These are phyloP conservation scores for Arabidopsis suecica DNA, from an alignment of 345 rosid species.

Conservation along the genomic window DNA sequence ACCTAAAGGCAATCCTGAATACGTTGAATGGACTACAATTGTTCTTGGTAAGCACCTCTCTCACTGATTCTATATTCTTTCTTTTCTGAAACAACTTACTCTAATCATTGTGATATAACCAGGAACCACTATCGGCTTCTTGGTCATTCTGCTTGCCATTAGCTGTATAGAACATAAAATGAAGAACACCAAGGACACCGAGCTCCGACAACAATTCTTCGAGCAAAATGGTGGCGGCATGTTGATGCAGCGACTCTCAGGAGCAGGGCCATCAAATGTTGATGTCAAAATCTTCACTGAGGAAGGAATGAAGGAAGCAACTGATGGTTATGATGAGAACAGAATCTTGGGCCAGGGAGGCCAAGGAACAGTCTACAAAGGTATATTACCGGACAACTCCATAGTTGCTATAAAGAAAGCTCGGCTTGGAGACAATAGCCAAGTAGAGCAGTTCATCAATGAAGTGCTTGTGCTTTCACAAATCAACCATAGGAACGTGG, in stretches of 20 bases:
- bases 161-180: not conserved
- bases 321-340: slow-evolving; percentile 35
- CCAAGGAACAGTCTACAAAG: slow-evolving; percentile 50
- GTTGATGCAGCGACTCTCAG: slow-evolving; percentile 18
- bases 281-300: slow-evolving; percentile 39
- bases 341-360: slow-evolving; percentile 45
- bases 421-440: slow-evolving; percentile 41
- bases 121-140: slow-evolving; percentile 30
- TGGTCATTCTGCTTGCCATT: slow-evolving; percentile 16
- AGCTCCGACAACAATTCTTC: slow-evolving; percentile 34
- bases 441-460: slow-evolving; percentile 48
- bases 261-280: slow-evolving; percentile 21
- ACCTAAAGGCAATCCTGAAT: not conserved
- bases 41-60: not conserved
- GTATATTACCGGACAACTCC: slow-evolving; percentile 34
- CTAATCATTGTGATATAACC: not conserved
- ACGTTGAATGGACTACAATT: not conserved
- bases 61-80: not conserved
- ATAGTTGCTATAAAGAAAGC: slow-evolving; percentile 48
- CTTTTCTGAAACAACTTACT: not conserved
- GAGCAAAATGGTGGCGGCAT: slow-evolving; percentile 9
- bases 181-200: not conserved
- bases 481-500: slow-evolving; percentile 52
- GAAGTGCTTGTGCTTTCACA: slow-evolving; percentile 52
- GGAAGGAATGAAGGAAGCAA: slow-evolving; percentile 43